These are phyloP conservation scores for Elaphomyces granulatus DNA, from an alignment of 495 filamentous ascomycete genomes.

Conservation along the genomic window DNA sequence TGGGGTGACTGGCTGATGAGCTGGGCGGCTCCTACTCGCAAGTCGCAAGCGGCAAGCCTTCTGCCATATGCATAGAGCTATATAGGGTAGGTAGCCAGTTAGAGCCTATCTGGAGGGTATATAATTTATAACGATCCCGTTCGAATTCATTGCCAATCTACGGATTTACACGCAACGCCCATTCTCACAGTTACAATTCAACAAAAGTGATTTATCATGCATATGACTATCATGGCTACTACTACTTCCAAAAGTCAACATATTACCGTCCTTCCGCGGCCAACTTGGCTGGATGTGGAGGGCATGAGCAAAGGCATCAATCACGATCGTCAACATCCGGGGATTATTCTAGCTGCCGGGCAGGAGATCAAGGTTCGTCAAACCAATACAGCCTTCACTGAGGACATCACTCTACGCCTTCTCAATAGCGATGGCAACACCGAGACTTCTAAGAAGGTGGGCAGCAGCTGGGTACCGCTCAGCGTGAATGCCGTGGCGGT, in stretches of 20 bases:
- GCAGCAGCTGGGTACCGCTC: not conserved
- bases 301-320: constrained; percentile 2
- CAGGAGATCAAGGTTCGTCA: constrained; percentile 2
- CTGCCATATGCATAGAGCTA: too few species aligned
- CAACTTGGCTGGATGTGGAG: constrained; percentile 2
- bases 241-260: constrained; percentile 5
- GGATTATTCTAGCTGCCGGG: constrained; percentile 1
- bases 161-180: too few species aligned
- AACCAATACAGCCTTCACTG: constrained; percentile 1
- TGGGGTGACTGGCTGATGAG: too few species aligned
- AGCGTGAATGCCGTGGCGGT: not conserved
- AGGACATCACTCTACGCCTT: not conserved
- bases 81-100: too few species aligned
- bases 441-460: not conserved
- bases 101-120: too few species aligned
- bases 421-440: constrained; percentile 1
- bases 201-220: too few species aligned
- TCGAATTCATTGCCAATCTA: too few species aligned
- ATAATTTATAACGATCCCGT: too few species aligned
- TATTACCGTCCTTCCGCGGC: constrained; percentile 1
- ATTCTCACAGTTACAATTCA: too few species aligned
- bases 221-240: too few species aligned
- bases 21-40: too few species aligned
- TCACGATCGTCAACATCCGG: constrained; percentile 1
- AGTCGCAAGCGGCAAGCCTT: too few species aligned